These are phyloP conservation scores for Oryza coarctata DNA, from an alignment of 176 grass and related monocot genomes.

Conservation along the genomic window DNA sequence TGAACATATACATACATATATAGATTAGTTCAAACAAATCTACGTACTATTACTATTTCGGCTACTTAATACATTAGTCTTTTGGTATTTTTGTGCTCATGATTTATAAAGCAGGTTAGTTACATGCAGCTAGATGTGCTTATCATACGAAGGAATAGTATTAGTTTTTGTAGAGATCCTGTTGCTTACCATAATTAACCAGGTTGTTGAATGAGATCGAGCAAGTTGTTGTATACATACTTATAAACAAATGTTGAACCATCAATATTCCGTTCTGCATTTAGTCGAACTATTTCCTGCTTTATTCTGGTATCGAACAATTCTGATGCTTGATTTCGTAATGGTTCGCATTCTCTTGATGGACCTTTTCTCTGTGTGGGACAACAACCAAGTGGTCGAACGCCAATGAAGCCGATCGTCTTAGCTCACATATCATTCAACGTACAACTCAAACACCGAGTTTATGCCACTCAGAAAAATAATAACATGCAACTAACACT, in stretches of 20 bases:
- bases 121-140: no score
- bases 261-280: slow-evolving; percentile 8
- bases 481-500: no score
- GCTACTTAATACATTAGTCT: no score
- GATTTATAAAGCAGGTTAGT: no score
- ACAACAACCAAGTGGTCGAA: slow-evolving; percentile 65
- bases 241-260: slow-evolving; percentile 38
- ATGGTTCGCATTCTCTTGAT: slow-evolving; percentile 42
- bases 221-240: slow-evolving; percentile 52
- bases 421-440: slow-evolving; percentile 48
- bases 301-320: slow-evolving; percentile 48
- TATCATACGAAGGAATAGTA: no score
- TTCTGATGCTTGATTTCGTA: slow-evolving; percentile 44
- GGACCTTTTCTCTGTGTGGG: slow-evolving; percentile 56
- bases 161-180: no score
- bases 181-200: slow-evolving; percentile 32
- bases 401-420: slow-evolving; percentile 52
- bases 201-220: slow-evolving; percentile 49
- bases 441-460: no score
- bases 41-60: no score
- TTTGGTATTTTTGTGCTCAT: no score
- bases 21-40: no score
- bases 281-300: slow-evolving; percentile 32
- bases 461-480: no score
- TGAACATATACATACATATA: no score